Evolutionary conservation across 208 protist genomes (phyloP), one percentile per base, ranked within the genome.

Genomic region (Acanthamoeba lenticulata): DNA sequence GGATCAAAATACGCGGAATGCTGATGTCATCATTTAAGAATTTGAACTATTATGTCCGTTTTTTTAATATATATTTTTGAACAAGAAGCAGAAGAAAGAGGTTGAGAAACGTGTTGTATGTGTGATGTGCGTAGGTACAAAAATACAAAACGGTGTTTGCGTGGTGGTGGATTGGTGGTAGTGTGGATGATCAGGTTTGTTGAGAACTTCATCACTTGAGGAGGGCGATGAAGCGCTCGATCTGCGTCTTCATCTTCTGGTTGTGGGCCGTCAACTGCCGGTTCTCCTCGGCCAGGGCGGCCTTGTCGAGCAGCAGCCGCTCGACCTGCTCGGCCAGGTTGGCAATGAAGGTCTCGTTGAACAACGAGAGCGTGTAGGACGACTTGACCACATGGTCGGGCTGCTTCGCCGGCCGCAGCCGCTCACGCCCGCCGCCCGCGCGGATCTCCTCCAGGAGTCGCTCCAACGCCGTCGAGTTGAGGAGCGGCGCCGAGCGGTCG

Each of bases 231-330:
- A 85, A 85, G 44, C 74, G 74, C 40, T 85, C 74, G 24, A 85
- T 85, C 74, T 85, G 74, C 15, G 74, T 85, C 44, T 85, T 85
- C 74, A 85, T 85, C 44, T 85, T 85, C 29, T 85, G 74, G 74
- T 85, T 85, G 32, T 90, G 47, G 11, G 9, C 83, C 11, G 9
- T 67, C 40, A 90, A 42, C 32, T 47, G 49, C 83, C 32, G 5
- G 83, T 90, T 90, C 55, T 90, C 83, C 34, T 65, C 49, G 29
- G 15, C 55, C 6, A 90, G 44, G 15, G 9, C 29, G 9, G n/a
- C 55, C 38, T 29, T 29, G 11, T 90, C 83, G 21, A 29, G 19
- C 7, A 47, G 83, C 21, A 90, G 49, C 32, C 32, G 29, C 49
- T 67, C 49, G 47, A 90, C 32, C 34, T 69, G 83, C 83, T 90